Evolutionary conservation across 2,329 filamentous ascomycete species (phyloP), one percentile per base, ranked within the genome.

Genomic region (Trichoderma afroharzianum): DNA sequence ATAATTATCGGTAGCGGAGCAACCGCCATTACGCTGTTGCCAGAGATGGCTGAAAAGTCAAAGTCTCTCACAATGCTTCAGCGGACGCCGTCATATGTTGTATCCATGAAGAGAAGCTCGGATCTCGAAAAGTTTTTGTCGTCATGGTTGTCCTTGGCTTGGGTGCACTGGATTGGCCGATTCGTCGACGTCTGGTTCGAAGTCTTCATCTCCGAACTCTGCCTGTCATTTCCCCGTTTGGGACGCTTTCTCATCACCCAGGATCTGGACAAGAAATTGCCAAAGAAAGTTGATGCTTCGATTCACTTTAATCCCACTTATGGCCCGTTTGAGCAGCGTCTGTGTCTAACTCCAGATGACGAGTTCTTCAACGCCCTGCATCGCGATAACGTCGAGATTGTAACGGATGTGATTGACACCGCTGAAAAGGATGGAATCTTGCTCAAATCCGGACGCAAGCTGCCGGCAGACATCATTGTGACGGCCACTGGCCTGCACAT

Each of bases 1-100:
- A 86, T 93, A 57, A 85, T 95, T 71, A 88, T 96, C 73, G 93
- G 93, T 18, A 91, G 88, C 18, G 94, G 94, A 8, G 93, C 93
- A 3, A 97, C 94, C 0, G 91, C 93, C 7, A 82, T 95, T 63
- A 96, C 93, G 0, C 85, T 97, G 1, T 79, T 97, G 3, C 94
- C 93, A 0, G 87, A 85, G 61, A 81, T 97, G 59, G 88, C 90
- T 1, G 82, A 91, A 57, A 88, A 86, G 50, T 92, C 92, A 6
- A 82, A 81, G 6, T 86, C 88, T 15, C 89, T 94, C 32, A 95
- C 92, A 1, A 93, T 95, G 88, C 85, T 97, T 3, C 93, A 97
- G 81, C 89, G 94, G 71, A 93, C 90, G 59, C 94, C 94, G 0
- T 87, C 86, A 0, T 95, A 93, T 76, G 85, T 95, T 70, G 75